Evolutionary conservation across 257 asterid species (phyloP).

Genomic region (Ilex aquifolium): DNA sequence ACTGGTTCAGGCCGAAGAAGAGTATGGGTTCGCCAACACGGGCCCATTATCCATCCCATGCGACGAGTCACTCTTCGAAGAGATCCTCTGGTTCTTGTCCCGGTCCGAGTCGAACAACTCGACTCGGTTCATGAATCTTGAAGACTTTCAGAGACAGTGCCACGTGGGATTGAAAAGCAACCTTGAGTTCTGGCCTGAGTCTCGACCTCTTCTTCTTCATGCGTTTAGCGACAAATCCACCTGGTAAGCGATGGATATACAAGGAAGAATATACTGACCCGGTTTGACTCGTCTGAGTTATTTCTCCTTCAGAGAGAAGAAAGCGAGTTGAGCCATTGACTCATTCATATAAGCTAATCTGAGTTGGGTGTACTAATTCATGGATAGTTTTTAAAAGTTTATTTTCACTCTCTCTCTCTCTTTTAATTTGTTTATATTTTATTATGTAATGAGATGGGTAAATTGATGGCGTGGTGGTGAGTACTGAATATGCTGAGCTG

Average conservation of each 20-base stretch:
- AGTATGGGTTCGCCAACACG: slow-evolving; percentile 39
- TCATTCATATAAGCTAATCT: too few relatives aligned
- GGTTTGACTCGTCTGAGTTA: too few relatives aligned
- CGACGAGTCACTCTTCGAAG: slow-evolving; percentile 42
- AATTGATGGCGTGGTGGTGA: too few relatives aligned
- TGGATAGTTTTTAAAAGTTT: too few relatives aligned
- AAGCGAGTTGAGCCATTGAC: too few relatives aligned
- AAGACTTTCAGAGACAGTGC: slow-evolving; percentile 33
- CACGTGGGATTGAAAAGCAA: slow-evolving; percentile 20
- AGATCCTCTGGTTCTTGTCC: slow-evolving; percentile 32
- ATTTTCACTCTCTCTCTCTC: too few relatives aligned
- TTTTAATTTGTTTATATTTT: too few relatives aligned
- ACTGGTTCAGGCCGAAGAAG: slow-evolving; percentile 48
- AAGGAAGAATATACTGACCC: too few relatives aligned
- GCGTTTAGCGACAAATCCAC: slow-evolving; percentile 16
- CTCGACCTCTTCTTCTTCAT: slow-evolving; percentile 30
- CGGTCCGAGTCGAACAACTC: slow-evolving; percentile 17
- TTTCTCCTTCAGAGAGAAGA: too few relatives aligned
- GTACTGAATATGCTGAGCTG: too few relatives aligned
- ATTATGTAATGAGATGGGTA: too few relatives aligned
- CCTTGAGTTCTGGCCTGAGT: slow-evolving; percentile 23
- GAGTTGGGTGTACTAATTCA: too few relatives aligned
- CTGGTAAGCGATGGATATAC: slow-evolving; percentile 4
- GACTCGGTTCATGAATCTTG: slow-evolving; percentile 14
- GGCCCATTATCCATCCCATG: slow-evolving; percentile 60